These are phyloP conservation scores for Kodamaea plutei DNA, from an alignment of 1,139 yeast genomes.

Conservation along the genomic window DNA sequence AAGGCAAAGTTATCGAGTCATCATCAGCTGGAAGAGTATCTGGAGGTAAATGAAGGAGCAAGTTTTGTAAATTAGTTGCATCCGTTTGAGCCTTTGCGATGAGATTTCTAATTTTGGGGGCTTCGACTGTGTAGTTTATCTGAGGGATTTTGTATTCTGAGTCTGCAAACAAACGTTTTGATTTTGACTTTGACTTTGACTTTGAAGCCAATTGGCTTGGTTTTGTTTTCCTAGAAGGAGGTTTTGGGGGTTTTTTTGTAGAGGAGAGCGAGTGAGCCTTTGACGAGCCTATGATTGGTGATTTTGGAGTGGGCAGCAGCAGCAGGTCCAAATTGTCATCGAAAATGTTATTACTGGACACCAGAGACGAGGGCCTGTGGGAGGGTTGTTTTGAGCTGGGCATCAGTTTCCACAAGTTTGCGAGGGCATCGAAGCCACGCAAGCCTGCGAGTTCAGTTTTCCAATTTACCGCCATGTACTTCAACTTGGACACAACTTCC, in stretches of 20 bases:
- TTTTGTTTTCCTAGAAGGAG: slow-evolving; percentile 8
- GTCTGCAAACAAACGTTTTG: slow-evolving; percentile 41
- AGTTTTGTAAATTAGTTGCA: slow-evolving; percentile 68
- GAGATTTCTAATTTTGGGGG: slow-evolving; percentile 63
- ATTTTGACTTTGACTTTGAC: slow-evolving; percentile 4
- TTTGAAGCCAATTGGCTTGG: slow-evolving; percentile 5
- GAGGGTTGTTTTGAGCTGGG: slow-evolving; percentile 16
- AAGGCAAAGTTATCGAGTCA: slow-evolving; percentile 52
- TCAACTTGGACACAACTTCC: slow-evolving; percentile 43
- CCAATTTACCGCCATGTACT: slow-evolving; percentile 62
- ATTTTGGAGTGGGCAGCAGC: not conserved
- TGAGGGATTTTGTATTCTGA: slow-evolving; percentile 59
- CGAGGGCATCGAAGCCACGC: slow-evolving; percentile 50
- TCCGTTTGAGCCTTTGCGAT: slow-evolving; percentile 77
- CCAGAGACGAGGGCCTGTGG: not conserved
- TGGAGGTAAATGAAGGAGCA: slow-evolving; percentile 52
- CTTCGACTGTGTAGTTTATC: slow-evolving; percentile 66
- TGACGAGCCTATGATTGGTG: not conserved
- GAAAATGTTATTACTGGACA: slow-evolving; percentile 10
- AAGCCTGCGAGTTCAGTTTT: slow-evolving; percentile 48
- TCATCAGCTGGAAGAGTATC: slow-evolving; percentile 61
- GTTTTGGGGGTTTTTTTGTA: slow-evolving; percentile 5
- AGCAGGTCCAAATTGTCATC: slow-evolving; percentile 3
- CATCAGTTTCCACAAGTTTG: slow-evolving; percentile 39
- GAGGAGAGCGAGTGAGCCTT: not conserved